These are phyloP conservation scores for Russula griseocarnosa DNA, from an alignment of 768 basidiomycete species.

Conservation along the genomic window DNA sequence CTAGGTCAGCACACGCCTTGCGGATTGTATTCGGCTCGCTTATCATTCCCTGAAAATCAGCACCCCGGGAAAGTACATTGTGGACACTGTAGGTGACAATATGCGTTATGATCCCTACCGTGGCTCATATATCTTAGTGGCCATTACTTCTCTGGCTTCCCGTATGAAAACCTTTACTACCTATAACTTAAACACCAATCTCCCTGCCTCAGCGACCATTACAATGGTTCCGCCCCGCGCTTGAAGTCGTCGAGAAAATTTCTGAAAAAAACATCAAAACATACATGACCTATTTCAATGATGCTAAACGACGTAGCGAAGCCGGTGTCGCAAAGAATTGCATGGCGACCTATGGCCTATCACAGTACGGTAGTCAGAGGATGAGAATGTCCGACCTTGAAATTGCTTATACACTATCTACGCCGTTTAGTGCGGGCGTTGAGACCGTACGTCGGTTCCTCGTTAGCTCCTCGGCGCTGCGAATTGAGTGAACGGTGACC, in stretches of 20 bases:
- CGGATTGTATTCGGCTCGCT: background rate
- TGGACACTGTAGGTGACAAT: conserved; percentile 4
- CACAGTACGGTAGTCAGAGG: background rate
- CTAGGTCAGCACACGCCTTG: conserved; percentile 1
- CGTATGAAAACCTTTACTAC: background rate
- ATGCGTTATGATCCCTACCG: background rate
- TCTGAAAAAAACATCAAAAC: background rate
- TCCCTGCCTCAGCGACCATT: conserved; percentile 2
- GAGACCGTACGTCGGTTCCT: conserved; percentile 16
- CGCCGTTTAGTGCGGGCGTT: conserved; percentile 21
- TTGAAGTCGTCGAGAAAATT: background rate
- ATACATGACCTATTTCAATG: conserved; percentile 4
- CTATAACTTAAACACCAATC: background rate
- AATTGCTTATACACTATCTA: conserved; percentile 12
- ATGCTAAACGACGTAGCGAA: conserved; percentile 8
- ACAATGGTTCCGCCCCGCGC: conserved; percentile 24
- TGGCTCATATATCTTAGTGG: background rate
- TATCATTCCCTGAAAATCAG: background rate
- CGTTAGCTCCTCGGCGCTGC: background rate
- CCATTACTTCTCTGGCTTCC: conserved; percentile 21
- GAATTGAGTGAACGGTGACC: background rate
- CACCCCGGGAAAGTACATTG: conserved; percentile 13
- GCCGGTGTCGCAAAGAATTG: conserved; percentile 12
- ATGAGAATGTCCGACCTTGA: conserved; percentile 10
- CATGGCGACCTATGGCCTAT: conserved; percentile 12